phyloP scores from a whole-genome alignment of 768 basidiomycete species.

The Peribolospora kevripleyi region DNA sequence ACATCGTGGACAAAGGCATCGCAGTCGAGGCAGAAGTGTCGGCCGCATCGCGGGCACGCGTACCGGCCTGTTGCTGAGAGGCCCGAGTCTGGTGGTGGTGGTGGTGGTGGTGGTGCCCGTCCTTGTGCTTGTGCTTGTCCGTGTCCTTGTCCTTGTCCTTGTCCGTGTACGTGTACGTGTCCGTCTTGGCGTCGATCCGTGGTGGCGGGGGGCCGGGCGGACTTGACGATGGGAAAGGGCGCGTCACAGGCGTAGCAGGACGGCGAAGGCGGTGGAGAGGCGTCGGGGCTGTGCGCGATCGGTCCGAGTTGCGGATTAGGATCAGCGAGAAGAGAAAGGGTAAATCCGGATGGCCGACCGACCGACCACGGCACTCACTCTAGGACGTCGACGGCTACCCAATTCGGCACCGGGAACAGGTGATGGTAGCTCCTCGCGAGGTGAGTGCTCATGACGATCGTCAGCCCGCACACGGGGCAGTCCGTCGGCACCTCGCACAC shows the following conservation, averaged over 20 bases:
- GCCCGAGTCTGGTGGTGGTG: slow-evolving; percentile 22
- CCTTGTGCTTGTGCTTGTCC: neutral
- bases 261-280: slow-evolving; percentile 8
- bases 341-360: neutral
- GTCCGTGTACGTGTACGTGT: slow-evolving; percentile 16
- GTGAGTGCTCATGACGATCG: slow-evolving; percentile 96
- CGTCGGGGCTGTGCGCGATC: neutral
- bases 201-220: too few relatives aligned
- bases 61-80: slow-evolving; percentile 70
- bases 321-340: neutral
- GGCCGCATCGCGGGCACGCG: slow-evolving; percentile 55
- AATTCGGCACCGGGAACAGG: slow-evolving; percentile 78
- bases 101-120: slow-evolving; percentile 6
- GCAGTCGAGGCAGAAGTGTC: slow-evolving; percentile 85
- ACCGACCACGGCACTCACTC: slow-evolving; percentile 29
- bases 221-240: slow-evolving; percentile 29
- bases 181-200: neutral
- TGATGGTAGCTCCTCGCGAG: slow-evolving; percentile 87
- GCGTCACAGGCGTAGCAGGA: slow-evolving; percentile 59
- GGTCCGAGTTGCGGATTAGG: slow-evolving; percentile 3
- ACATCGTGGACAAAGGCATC: slow-evolving; percentile 92
- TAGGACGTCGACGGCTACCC: slow-evolving; percentile 30
- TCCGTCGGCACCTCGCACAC: slow-evolving; percentile 96
- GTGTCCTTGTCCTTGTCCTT: slow-evolving; percentile 21
- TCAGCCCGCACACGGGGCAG: slow-evolving; percentile 85